Conservation (phyloP, 2,329 filamentous ascomycete species). For the Ophiostoma himal-ulmi region DNA sequence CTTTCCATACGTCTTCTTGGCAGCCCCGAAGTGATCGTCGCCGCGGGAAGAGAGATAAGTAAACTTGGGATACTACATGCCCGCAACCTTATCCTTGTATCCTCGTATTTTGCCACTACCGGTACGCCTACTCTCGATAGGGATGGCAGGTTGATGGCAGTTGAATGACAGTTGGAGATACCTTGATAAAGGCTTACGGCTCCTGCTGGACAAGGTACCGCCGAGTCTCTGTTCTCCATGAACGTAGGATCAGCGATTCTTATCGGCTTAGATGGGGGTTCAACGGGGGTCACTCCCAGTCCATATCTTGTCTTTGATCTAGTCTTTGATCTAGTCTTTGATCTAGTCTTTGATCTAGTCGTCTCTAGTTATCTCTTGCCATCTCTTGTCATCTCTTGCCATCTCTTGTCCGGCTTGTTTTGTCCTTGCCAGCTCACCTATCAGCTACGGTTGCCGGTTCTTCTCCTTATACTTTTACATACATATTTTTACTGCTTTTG, state of each 20-base stretch:
- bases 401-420: not conserved
- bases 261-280: not conserved
- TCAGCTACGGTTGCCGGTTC: not conserved
- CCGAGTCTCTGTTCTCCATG: not conserved
- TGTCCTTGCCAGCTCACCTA: not conserved
- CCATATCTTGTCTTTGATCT: not conserved
- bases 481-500: not conserved
- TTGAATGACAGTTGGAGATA: not conserved
- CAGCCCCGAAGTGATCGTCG: slow-evolving; percentile 4
- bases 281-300: not conserved
- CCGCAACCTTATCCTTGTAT: not conserved
- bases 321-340: not conserved
- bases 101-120: not conserved
- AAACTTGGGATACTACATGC: not conserved
- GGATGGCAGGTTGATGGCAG: too few relatives aligned
- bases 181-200: not conserved
- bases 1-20: not conserved
- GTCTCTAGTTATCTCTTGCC: not conserved
- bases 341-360: not conserved
- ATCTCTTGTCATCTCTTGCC: too few relatives aligned
- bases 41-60: slow-evolving; percentile 6
- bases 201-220: not conserved
- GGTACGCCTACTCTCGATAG: too few relatives aligned
- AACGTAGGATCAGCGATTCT: not conserved
- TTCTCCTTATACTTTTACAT: not conserved